phyloP scores from a whole-genome alignment of 768 basidiomycete genomes.

The Russula vinacea region DNA sequence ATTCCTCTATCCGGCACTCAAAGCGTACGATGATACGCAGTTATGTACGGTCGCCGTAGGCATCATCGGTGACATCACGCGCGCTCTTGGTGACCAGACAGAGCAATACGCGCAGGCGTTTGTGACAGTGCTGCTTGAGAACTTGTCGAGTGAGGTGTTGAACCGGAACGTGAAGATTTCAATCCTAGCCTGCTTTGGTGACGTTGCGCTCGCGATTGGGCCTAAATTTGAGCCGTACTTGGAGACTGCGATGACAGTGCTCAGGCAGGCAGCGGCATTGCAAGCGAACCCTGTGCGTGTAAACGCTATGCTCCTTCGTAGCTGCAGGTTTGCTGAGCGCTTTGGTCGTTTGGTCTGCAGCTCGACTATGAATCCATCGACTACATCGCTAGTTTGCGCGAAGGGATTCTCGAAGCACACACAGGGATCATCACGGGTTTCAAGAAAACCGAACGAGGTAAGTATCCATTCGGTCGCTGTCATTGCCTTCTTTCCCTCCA shows the following conservation, averaged over 20 bases:
- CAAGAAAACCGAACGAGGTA: slow-evolving; percentile 80
- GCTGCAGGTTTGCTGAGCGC: slow-evolving; percentile 4
- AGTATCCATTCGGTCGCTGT: not conserved
- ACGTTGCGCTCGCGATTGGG: slow-evolving; percentile 91
- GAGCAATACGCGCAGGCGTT: slow-evolving; percentile 81
- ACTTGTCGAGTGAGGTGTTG: slow-evolving; percentile 84
- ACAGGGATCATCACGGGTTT: slow-evolving; percentile 90
- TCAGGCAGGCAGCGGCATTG: slow-evolving; percentile 86
- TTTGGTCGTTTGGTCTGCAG: slow-evolving; percentile 37
- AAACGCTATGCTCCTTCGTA: not conserved
- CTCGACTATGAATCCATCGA: slow-evolving; percentile 89
- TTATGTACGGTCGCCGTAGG: slow-evolving; percentile 95
- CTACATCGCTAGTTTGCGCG: slow-evolving; percentile 84
- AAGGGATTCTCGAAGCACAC: slow-evolving; percentile 95
- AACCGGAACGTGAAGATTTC: slow-evolving; percentile 95
- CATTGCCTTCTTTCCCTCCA: not conserved
- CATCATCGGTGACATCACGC: slow-evolving; percentile 93
- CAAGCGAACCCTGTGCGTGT: slow-evolving; percentile 78
- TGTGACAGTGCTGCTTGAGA: slow-evolving; percentile 90
- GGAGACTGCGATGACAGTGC: slow-evolving; percentile 84
- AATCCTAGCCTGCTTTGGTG: slow-evolving; percentile 94
- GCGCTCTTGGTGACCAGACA: slow-evolving; percentile 83
- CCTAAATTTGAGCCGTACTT: slow-evolving; percentile 84
- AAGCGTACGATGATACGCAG: slow-evolving; percentile 91
- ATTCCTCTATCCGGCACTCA: slow-evolving; percentile 83